These are phyloP conservation scores for Pleurotus ostreatus DNA, from an alignment of 768 basidiomycete species.

Conservation along the genomic window DNA sequence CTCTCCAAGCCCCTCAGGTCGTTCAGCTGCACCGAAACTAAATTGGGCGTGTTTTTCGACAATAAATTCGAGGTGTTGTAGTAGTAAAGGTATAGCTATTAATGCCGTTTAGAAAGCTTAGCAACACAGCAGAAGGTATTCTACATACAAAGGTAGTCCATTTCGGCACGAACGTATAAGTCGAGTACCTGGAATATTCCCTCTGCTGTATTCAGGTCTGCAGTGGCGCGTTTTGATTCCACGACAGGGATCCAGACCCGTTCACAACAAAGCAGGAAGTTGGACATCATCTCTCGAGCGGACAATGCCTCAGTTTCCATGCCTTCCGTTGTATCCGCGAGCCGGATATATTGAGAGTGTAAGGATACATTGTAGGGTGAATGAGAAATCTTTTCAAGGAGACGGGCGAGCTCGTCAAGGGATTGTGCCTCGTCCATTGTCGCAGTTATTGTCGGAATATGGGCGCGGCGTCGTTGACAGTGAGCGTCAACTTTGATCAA, in stretches of 20 bases:
- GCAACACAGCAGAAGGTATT: slow-evolving; percentile 23
- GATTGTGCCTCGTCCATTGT: slow-evolving; percentile 57
- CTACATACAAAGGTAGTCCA: slow-evolving; percentile 70
- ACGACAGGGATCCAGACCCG: slow-evolving; percentile 76
- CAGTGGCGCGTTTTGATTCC: slow-evolving; percentile 43
- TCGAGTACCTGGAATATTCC: slow-evolving; percentile 54
- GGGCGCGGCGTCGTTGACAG: neutral
- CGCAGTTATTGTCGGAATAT: neutral
- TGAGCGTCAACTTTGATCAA: neutral
- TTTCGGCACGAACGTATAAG: slow-evolving; percentile 62
- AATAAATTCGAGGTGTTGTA: slow-evolving; percentile 64
- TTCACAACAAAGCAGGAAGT: slow-evolving; percentile 59
- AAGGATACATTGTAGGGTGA: slow-evolving; percentile 59
- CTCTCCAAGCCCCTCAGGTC: slow-evolving; percentile 50
- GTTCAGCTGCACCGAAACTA: slow-evolving; percentile 30
- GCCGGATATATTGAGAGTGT: slow-evolving; percentile 64
- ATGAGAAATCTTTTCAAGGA: slow-evolving; percentile 55
- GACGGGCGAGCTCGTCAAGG: slow-evolving; percentile 59
- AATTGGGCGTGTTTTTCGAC: slow-evolving; percentile 38
- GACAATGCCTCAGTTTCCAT: slow-evolving; percentile 55
- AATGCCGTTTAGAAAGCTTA: neutral
- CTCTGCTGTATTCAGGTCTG: slow-evolving; percentile 47
- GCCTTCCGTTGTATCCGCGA: slow-evolving; percentile 51
- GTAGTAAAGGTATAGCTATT: slow-evolving; percentile 72
- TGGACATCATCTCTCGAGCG: slow-evolving; percentile 65